Evolutionary conservation across 2,329 filamentous ascomycete species (phyloP).

Genomic region (Hypoxylon sp.): DNA sequence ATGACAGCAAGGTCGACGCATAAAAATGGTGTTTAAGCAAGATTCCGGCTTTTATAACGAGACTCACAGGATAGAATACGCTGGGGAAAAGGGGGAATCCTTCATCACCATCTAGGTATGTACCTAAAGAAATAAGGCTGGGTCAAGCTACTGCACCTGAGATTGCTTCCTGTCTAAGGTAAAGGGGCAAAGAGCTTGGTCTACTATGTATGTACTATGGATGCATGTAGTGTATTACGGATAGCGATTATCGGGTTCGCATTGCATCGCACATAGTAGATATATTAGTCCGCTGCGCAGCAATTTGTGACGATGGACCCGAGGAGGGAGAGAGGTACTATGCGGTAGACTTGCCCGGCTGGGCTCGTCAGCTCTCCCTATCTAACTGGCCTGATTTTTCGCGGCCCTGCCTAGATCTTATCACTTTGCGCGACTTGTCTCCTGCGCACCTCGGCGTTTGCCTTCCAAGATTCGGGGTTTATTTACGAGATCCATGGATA

Average conservation of each 20-base stretch:
- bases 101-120: slow-evolving; percentile 5
- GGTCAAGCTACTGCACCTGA: slow-evolving; percentile 39
- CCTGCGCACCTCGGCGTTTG: slow-evolving; percentile 17
- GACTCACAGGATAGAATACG: slow-evolving; percentile 31
- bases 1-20: slow-evolving; percentile 21
- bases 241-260: slow-evolving; percentile 31
- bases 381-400: slow-evolving; percentile 5
- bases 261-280: slow-evolving; percentile 34
- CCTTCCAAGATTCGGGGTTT: slow-evolving; percentile 5
- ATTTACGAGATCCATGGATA: not conserved
- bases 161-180: slow-evolving; percentile 36
- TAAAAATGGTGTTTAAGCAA: slow-evolving; percentile 18
- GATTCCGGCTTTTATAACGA: slow-evolving; percentile 27
- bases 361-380: slow-evolving; percentile 15
- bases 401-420: slow-evolving; percentile 21
- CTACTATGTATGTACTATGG: slow-evolving; percentile 15
- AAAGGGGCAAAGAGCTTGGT: slow-evolving; percentile 25
- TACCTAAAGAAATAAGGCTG: slow-evolving; percentile 35
- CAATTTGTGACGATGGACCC: slow-evolving; percentile 25
- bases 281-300: slow-evolving; percentile 22
- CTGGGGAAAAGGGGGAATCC: slow-evolving; percentile 32
- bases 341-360: slow-evolving; percentile 12
- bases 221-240: slow-evolving; percentile 7
- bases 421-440: slow-evolving; percentile 26
- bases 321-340: slow-evolving; percentile 23